Conservation (phyloP, 2,329 filamentous ascomycete species). For the Clarireedia homoeocarpa region DNA sequence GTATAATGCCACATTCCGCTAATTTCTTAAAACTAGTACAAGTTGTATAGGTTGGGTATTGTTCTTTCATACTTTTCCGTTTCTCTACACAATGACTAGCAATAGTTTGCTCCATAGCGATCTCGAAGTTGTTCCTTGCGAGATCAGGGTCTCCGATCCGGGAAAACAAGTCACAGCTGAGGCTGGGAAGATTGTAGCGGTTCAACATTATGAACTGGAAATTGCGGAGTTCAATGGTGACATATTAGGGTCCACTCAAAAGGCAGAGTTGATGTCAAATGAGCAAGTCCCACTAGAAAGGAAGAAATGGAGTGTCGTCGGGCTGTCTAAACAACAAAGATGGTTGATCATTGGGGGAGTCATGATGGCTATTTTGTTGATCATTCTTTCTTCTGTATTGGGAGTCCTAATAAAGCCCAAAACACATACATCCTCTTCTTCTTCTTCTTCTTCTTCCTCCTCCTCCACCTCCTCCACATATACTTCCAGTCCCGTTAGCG, state of each 20-base stretch:
- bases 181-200: not conserved
- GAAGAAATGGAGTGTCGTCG: not conserved
- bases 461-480: too few relatives aligned
- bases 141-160: too few relatives aligned
- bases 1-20: too few relatives aligned
- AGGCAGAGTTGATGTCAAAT: not conserved
- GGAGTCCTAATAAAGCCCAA: not conserved
- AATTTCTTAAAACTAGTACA: too few relatives aligned
- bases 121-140: too few relatives aligned
- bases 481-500: too few relatives aligned
- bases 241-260: not conserved
- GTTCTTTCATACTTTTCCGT: too few relatives aligned
- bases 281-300: not conserved
- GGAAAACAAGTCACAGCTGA: not conserved
- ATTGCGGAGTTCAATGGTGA: not conserved
- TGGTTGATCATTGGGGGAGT: not conserved
- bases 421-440: not conserved
- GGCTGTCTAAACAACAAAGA: not conserved
- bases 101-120: too few relatives aligned
- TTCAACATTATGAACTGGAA: not conserved
- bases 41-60: too few relatives aligned
- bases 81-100: too few relatives aligned
- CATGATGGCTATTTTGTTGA: not conserved
- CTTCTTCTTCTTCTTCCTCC: too few relatives aligned
- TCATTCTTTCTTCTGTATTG: not conserved